Evolutionary conservation across 345 rosid genomes (phyloP).

Genomic region (Hevea brasiliensis): DNA sequence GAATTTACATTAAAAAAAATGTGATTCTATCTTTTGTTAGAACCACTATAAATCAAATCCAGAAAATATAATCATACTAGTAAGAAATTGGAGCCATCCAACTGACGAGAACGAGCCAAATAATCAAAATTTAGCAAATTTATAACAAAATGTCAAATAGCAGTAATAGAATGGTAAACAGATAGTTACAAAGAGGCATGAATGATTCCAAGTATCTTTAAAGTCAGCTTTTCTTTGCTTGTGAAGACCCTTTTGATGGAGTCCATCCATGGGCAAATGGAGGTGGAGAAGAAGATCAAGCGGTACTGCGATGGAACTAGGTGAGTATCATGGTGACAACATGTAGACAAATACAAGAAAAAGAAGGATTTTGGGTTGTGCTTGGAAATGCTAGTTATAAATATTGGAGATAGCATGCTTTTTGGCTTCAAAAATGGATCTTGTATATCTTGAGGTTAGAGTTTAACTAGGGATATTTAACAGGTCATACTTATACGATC

Average conservation of each 20-base stretch:
- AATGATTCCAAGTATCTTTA: constrained; percentile 46
- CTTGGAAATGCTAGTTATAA: not conserved
- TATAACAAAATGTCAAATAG: not conserved
- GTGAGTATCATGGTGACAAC: constrained; percentile 6
- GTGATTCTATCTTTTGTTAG: too few species aligned
- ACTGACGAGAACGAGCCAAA: too few species aligned
- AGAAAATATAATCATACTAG: not conserved
- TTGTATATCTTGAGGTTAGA: not conserved
- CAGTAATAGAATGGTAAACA: not conserved
- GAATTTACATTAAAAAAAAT: too few species aligned
- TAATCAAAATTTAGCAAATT: constrained; percentile 2
- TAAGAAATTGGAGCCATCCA: not conserved
- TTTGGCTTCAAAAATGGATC: not conserved
- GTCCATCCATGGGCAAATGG: constrained; percentile 72
- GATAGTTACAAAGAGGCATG: constrained; percentile 67
- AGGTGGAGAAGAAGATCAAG: constrained; percentile 49
- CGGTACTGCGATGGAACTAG: constrained; percentile 45
- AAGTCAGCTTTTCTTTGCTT: constrained; percentile 61
- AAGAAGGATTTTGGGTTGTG: constrained; percentile 3
- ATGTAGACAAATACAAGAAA: not conserved
- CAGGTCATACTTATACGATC: too few species aligned
- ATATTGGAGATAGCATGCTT: constrained; percentile 15
- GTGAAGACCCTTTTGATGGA: constrained; percentile 78
- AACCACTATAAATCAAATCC: not conserved
- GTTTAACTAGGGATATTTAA: constrained; percentile 1